A percentile compares a stretch with the other conserved stretches of the same genome.
Conservation (phyloP, 2,329 filamentous ascomycete genomes). For the Cercospora sesami region DNA sequence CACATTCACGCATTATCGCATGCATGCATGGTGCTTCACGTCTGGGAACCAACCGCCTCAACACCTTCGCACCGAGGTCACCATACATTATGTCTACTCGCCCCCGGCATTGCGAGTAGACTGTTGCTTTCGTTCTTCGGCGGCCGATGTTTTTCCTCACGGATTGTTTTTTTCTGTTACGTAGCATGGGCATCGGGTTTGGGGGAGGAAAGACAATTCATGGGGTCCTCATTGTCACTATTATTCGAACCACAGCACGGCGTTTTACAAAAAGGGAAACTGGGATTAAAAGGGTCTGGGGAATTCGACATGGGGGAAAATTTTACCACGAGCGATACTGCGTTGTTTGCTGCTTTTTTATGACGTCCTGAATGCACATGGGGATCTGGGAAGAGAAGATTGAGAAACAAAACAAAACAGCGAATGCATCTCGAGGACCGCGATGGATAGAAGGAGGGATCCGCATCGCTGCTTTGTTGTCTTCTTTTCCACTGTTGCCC, state of each 20-base stretch:
- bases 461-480: neutral
- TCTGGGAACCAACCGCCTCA: neutral
- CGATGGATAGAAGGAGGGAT: neutral
- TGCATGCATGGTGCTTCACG: neutral
- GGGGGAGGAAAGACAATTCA: conserved; percentile 1
- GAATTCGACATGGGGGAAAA: neutral
- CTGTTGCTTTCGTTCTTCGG: conserved; percentile 3
- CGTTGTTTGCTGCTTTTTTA: neutral
- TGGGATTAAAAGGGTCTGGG: conserved; percentile 10
- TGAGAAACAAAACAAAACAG: neutral
- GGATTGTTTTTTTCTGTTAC: conserved; percentile 8
- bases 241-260: conserved; percentile 16
- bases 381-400: neutral
- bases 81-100: neutral
- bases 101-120: neutral
- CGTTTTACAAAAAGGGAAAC: conserved; percentile 8
- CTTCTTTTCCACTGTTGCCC: neutral
- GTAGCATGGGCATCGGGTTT: conserved; percentile 11
- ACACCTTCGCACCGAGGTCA: neutral
- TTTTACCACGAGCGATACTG: neutral
- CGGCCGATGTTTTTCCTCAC: conserved; percentile 1
- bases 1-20: neutral
- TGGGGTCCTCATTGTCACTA: conserved; percentile 10
- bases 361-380: conserved; percentile 5
- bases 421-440: neutral